Base-by-base conservation (phyloP, 371 early-diverging fungal genomes). In the Zychaea mexicana region DNA sequence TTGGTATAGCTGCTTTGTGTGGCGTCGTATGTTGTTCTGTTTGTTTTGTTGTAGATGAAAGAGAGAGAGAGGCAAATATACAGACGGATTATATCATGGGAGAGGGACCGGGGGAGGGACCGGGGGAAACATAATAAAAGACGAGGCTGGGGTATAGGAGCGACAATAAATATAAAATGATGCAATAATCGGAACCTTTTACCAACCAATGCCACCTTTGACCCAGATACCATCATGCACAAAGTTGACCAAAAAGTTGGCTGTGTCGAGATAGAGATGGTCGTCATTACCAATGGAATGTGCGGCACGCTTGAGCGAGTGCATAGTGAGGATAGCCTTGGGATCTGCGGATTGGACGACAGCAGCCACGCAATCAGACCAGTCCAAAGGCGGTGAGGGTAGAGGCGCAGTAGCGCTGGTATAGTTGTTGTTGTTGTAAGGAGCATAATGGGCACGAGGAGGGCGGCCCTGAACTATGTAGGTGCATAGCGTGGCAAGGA, bases 401-500 rank as follows among this genome's bases (percentile, higher is more conserved):
- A 38, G 27, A 13, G 56, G 39, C 6, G 27, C 13, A 26, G 53
- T 12, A 42, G n/a, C n/a, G n/a, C n/a, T n/a, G 5, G 42, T 33
- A 33, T 33, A 5, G 33, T 8, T 33, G 33, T 8, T 33, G 33
- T 8, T 33, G 33, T 33, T 33, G 33, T 8, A 38, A 22, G 58
- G 22, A 42, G 42, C 45, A 49, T 36, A 36, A 56, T 36, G 38
- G 19, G 17, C 38, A 2, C 56, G 36, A 56, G 36, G 33, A 31
- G 59, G 59, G 10, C 79, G 61, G 4, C 79, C 79, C 58, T 79
- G 79, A 8, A 76, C 73, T 26, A 79, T 60, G 69, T 65, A 79
- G 0, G 74, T 70, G 31, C 74, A 72, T n/a, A 79, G 30, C 4
- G 63, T 74, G 38, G 71, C 60, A 30, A 76, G 52, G 33, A 72